Percentiles rank a stretch among this genome's conserved stretches.
Evolutionary conservation across 768 basidiomycete species (phyloP).

Genomic region (Lactifluus rugatus): DNA sequence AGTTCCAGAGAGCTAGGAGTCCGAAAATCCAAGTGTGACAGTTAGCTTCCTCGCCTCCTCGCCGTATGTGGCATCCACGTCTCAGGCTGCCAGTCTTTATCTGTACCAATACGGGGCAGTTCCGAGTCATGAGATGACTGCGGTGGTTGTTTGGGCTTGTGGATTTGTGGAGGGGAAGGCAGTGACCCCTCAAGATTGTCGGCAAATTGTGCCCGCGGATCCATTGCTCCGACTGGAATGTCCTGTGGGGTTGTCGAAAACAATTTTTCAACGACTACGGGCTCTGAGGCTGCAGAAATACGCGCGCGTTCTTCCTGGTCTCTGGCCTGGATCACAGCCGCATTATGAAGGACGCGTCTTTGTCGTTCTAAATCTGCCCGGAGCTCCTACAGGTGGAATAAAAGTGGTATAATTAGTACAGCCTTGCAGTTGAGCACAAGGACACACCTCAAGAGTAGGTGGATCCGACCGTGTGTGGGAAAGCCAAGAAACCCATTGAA

Average conservation of each 20-base stretch:
- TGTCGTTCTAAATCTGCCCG: conserved; percentile 15
- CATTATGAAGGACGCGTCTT: conserved; percentile 15
- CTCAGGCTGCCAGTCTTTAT: conserved; percentile 18
- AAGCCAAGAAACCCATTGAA: conserved; percentile 20
- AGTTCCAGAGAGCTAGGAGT: background rate
- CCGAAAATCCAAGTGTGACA: background rate
- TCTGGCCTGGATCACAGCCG: conserved; percentile 12
- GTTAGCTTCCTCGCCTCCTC: background rate
- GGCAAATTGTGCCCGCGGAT: background rate
- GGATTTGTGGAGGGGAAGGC: background rate
- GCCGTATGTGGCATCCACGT: conserved; percentile 11
- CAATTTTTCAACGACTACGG: background rate
- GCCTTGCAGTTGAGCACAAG: background rate
- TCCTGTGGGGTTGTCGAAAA: background rate
- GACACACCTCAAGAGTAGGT: conserved; percentile 14
- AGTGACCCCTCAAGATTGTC: background rate
- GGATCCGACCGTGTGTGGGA: conserved; percentile 13
- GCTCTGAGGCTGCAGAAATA: background rate
- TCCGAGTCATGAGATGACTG: background rate
- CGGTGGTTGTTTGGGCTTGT: background rate
- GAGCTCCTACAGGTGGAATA: conserved; percentile 11
- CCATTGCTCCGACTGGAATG: background rate
- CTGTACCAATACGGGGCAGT: background rate
- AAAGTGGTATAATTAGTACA: background rate
- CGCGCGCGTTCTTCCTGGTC: conserved; percentile 15